These are phyloP conservation scores for Magnolia changhungtana DNA, from an alignment of 164 flowering plant genomes.

Conservation along the genomic window DNA sequence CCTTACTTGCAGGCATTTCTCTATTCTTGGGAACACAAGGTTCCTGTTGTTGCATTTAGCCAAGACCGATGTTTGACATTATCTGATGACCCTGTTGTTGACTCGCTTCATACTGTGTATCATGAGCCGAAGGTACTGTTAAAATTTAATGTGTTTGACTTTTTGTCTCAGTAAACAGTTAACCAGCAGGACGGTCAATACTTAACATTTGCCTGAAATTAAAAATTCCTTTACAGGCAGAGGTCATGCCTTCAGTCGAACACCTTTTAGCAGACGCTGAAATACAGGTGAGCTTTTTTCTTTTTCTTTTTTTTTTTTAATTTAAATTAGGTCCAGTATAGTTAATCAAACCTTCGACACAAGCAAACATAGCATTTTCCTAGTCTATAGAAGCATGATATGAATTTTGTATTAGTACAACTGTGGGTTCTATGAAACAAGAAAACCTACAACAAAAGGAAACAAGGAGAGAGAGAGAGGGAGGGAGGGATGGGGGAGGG, in stretches of 20 bases:
- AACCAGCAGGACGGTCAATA: neutral
- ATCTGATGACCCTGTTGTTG: constrained; percentile 74
- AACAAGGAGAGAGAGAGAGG: neutral
- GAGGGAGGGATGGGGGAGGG: too few species aligned
- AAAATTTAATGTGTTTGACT: neutral
- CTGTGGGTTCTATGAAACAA: neutral
- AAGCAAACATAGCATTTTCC: neutral
- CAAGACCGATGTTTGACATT: constrained; percentile 78
- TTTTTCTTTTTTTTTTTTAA: neutral
- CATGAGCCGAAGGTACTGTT: constrained; percentile 79
- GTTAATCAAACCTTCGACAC: neutral
- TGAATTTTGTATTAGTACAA: neutral
- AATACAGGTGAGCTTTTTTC: constrained; percentile 56
- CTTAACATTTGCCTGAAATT: neutral
- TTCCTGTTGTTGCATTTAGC: constrained; percentile 82
- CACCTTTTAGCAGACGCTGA: constrained; percentile 64
- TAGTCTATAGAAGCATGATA: neutral
- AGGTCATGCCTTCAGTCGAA: constrained; percentile 75
- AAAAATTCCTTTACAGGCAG: constrained; percentile 52
- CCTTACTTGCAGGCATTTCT: constrained; percentile 59
- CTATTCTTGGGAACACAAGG: constrained; percentile 68
- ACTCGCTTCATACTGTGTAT: constrained; percentile 69
- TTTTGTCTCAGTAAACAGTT: neutral
- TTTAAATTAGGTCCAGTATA: neutral
- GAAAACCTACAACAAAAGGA: neutral